phyloP scores from a whole-genome alignment of 1,139 yeast species.

The Citeromyces siamensis region DNA sequence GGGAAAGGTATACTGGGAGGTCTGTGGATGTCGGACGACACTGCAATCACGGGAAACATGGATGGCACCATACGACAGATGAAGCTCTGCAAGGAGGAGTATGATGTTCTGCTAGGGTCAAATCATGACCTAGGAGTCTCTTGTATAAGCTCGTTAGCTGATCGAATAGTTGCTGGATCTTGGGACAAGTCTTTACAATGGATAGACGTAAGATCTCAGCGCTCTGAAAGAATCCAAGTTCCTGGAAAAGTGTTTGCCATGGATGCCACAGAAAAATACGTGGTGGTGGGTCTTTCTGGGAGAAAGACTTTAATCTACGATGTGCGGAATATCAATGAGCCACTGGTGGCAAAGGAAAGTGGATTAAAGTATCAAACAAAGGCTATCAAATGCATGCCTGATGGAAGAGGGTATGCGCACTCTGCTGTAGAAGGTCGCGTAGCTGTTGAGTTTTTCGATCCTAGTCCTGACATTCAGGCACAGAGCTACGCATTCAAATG shows the following conservation, averaged over 20 bases:
- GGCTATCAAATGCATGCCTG: slow-evolving; percentile 45
- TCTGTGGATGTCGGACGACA: slow-evolving; percentile 10
- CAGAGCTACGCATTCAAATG: slow-evolving; percentile 75
- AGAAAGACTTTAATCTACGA: slow-evolving; percentile 50
- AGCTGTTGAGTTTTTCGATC: slow-evolving; percentile 62
- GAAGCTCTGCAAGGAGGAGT: slow-evolving; percentile 25
- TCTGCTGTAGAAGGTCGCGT: slow-evolving; percentile 86
- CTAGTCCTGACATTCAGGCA: slow-evolving; percentile 30
- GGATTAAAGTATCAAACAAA: slow-evolving; percentile 67
- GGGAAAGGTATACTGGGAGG: background rate
- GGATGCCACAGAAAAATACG: slow-evolving; percentile 36
- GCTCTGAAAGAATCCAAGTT: slow-evolving; percentile 11
- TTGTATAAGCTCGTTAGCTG: slow-evolving; percentile 14
- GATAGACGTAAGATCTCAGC: slow-evolving; percentile 19
- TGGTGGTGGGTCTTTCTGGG: slow-evolving; percentile 47
- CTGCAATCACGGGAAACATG: slow-evolving; percentile 24
- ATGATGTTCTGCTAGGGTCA: slow-evolving; percentile 6
- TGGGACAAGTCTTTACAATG: slow-evolving; percentile 38
- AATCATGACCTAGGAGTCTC: slow-evolving; percentile 21
- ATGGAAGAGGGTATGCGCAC: slow-evolving; percentile 55
- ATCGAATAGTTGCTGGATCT: slow-evolving; percentile 33
- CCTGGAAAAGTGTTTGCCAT: slow-evolving; percentile 52
- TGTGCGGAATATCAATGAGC: slow-evolving; percentile 28
- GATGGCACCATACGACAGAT: slow-evolving; percentile 29
- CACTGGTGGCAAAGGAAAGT: slow-evolving; percentile 45